Base-by-base conservation (phyloP, 805 yeast species). In the Wickerhamiella domercqiae region DNA sequence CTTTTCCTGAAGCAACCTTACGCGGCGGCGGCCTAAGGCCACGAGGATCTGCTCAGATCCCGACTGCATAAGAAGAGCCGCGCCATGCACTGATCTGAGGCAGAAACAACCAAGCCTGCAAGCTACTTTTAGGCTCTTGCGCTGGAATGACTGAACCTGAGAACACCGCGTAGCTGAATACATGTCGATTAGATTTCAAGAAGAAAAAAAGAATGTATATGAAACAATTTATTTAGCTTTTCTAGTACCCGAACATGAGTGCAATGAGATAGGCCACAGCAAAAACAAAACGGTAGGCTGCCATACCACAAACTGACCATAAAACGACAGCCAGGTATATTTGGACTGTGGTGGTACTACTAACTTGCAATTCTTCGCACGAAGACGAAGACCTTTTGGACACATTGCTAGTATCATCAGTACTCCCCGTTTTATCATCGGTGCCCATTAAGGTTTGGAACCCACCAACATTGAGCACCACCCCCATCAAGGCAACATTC, bases 271-370 rank as follows among this genome's bases (percentile, higher is more conserved):
- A 87, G 29, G 69, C 52, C 2, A 68, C 55, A 47, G 93, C 73
- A 1, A 96, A 95, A 20, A 77, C 36, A 47, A 87, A 78, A 44
- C 96, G 65, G 56, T 82, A 76, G 5, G 76, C 67, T 0, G 97
- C 95, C 66, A 83, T 70, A 20, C 76, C 80, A 3, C 95, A 95
- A 31, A 87, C 97, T 26, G 86, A 61, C 95, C 97, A 87, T 47
- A 87, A 63, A 33, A 87, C 77, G 21, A 87, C 82, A 4, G 90
- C 71, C 56, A 87, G 68, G 54, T 83, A 87, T 5, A 75, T 61
- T 34, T 50, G 48, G 1, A 58, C 47, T 17, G 54, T 48, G 4
- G 15, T 31, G n/a, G 46, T 39, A 7, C 50, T 40, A 16, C 56
- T 47, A 7, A 67, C 61, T 24, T 65, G 58, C 18, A 43, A 32